Evolutionary conservation across 2,329 filamentous ascomycete genomes (phyloP).

Genomic region (Elsinoe fawcettii): DNA sequence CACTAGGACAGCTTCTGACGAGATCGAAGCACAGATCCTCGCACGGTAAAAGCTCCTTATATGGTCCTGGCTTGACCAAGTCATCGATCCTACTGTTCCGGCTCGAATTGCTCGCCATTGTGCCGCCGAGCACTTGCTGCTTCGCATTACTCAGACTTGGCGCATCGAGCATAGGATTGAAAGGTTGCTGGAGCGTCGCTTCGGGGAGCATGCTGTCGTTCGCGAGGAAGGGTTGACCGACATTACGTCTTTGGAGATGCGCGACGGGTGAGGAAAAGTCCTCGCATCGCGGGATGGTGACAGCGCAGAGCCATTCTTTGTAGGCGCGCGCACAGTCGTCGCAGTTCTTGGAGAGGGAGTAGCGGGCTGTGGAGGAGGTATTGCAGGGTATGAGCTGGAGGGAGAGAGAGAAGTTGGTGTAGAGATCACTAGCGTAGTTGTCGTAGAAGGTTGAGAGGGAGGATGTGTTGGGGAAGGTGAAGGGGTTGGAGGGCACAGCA

Average conservation of each 20-base stretch:
- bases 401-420: constrained; percentile 70
- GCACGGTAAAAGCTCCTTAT: constrained; percentile 88
- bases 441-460: constrained; percentile 70
- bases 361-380: constrained; percentile 61
- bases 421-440: constrained; percentile 59
- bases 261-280: constrained; percentile 58
- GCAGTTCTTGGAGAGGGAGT: constrained; percentile 74
- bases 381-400: constrained; percentile 82
- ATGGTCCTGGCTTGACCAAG: constrained; percentile 70
- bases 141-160: constrained; percentile 27
- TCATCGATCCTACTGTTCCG: constrained; percentile 57
- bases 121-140: constrained; percentile 26
- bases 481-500: constrained; percentile 74
- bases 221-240: constrained; percentile 41
- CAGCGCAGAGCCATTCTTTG: constrained; percentile 90
- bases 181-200: constrained; percentile 22
- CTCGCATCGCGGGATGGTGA: constrained; percentile 84
- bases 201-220: constrained; percentile 24
- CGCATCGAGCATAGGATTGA: constrained; percentile 28
- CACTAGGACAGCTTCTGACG: constrained; percentile 73
- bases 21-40: constrained; percentile 80
- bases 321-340: constrained; percentile 70
- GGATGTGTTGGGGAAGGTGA: constrained; percentile 51
- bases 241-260: constrained; percentile 62
- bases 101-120: constrained; percentile 27